Evolutionary conservation across 495 filamentous ascomycete genomes (phyloP).

Genomic region (Tuber borchii): DNA sequence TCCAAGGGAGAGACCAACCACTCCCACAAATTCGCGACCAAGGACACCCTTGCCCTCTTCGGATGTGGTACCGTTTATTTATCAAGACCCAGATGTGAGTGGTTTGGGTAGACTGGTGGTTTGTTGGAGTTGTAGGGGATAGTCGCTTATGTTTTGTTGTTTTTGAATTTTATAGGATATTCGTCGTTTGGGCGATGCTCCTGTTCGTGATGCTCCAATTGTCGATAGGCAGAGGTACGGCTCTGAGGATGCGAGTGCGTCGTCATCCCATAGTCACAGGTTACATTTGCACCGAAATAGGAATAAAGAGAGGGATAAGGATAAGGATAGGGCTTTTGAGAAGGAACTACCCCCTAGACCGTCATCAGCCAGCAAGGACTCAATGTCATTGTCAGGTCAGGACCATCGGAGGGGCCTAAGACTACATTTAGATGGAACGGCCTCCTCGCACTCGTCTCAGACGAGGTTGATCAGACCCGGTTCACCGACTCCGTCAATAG

Average conservation of each 20-base stretch:
- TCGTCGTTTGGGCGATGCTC: conserved; percentile 72
- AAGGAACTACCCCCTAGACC: conserved; percentile 40
- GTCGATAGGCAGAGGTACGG: conserved; percentile 51
- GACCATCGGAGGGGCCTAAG: conserved; percentile 35
- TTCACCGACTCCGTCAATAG: conserved; percentile 41
- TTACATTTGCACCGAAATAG: conserved; percentile 68
- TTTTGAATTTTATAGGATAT: conserved; percentile 55
- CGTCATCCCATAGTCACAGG: conserved; percentile 52
- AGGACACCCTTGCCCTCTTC: conserved; percentile 80
- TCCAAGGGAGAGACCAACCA: conserved; percentile 47
- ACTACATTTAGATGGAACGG: conserved; percentile 38
- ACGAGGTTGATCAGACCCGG: conserved; percentile 36
- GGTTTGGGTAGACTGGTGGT: conserved; percentile 21
- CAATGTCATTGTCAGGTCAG: conserved; percentile 20
- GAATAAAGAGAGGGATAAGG: conserved; percentile 49
- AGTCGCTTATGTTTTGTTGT: conserved; percentile 19
- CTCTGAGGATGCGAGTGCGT: conserved; percentile 44
- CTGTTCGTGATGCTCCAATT: conserved; percentile 64
- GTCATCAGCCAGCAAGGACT: conserved; percentile 31
- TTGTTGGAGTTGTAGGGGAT: conserved; percentile 5
- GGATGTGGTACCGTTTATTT: conserved; percentile 92
- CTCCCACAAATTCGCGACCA: conserved; percentile 61
- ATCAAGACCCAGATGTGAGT: conserved; percentile 76
- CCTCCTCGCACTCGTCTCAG: conserved; percentile 40
- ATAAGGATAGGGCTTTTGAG: conserved; percentile 39